phyloP scores from a whole-genome alignment of 176 grass and related monocot species.

The Zea luxurians region DNA sequence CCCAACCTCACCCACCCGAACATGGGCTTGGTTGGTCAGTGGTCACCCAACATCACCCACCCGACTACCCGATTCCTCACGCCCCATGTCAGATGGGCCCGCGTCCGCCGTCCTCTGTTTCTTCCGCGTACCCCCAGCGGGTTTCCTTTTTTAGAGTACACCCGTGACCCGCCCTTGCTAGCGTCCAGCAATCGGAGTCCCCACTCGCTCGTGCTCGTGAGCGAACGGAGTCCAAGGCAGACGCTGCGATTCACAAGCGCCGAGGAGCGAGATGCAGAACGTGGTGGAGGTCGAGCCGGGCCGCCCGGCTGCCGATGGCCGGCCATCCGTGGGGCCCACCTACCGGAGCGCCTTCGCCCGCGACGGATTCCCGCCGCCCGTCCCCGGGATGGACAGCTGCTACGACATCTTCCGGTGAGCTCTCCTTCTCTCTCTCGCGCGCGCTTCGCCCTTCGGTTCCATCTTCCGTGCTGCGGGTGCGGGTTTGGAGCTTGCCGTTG shows the following conservation, averaged over 20 bases:
- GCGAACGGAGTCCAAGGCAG: neutral
- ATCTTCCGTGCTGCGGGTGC: neutral
- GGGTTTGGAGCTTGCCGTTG: conserved; percentile 3
- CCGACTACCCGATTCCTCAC: neutral
- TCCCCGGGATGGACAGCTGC: conserved; percentile 68
- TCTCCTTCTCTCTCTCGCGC: neutral
- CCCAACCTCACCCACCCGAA: neutral
- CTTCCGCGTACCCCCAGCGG: conserved; percentile 3
- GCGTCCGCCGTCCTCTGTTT: neutral
- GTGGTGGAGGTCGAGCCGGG: conserved; percentile 83
- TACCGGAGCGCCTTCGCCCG: conserved; percentile 77
- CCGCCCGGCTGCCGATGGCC: conserved; percentile 43
- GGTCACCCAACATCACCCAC: conserved; percentile 13
- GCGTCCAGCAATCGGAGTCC: neutral
- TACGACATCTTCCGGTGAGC: conserved; percentile 93
- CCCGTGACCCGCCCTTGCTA: neutral
- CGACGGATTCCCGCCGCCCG: conserved; percentile 68
- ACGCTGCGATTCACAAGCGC: conserved; percentile 4
- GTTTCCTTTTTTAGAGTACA: conserved; percentile 30
- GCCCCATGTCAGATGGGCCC: conserved; percentile 31
- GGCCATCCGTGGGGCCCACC: conserved; percentile 64
- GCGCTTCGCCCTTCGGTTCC: neutral
- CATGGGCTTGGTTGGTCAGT: neutral
- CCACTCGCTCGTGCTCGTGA: neutral
- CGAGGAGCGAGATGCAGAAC: conserved; percentile 54